These are phyloP conservation scores for Nitzschia sp. DNA, from an alignment of 108 stramenopile genomes.

Conservation along the genomic window DNA sequence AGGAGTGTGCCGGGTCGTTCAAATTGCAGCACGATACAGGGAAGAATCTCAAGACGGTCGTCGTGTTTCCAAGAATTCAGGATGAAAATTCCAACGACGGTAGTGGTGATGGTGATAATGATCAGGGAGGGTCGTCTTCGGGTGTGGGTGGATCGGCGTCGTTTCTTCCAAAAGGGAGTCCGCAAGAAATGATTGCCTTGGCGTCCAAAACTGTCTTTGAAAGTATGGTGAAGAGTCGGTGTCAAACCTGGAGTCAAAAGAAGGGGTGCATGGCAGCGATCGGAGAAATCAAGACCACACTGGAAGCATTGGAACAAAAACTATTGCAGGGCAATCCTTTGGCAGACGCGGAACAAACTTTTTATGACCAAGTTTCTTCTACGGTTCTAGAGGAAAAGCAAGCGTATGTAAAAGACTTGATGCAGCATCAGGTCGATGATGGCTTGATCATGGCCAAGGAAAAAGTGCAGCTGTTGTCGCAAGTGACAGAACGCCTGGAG, in stretches of 20 bases:
- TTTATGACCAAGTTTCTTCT: slow-evolving; percentile 77
- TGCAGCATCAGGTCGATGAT: slow-evolving; percentile 71
- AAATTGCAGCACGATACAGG: slow-evolving; percentile 96
- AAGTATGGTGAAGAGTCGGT: slow-evolving; percentile 56
- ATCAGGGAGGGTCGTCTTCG: slow-evolving; percentile 24
- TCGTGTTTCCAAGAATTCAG: slow-evolving; percentile 84
- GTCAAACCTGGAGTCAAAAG: slow-evolving; percentile 86
- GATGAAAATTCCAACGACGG: slow-evolving; percentile 17
- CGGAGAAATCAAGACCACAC: slow-evolving; percentile 43
- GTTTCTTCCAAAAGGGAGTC: slow-evolving; percentile 56
- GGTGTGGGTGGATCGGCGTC: not conserved
- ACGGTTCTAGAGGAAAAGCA: slow-evolving; percentile 66
- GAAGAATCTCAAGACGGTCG: slow-evolving; percentile 92
- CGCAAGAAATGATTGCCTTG: slow-evolving; percentile 70
- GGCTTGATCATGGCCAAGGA: slow-evolving; percentile 62
- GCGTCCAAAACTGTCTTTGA: slow-evolving; percentile 68
- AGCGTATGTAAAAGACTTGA: slow-evolving; percentile 51
- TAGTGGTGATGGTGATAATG: slow-evolving; percentile 15
- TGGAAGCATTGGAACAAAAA: slow-evolving; percentile 69
- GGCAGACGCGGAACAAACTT: slow-evolving; percentile 71
- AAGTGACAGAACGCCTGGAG: slow-evolving; percentile 66
- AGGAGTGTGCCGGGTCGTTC: slow-evolving; percentile 85
- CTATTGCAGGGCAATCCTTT: slow-evolving; percentile 78
- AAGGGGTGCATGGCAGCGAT: slow-evolving; percentile 60
- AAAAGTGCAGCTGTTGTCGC: slow-evolving; percentile 46